These are phyloP conservation scores for Pachyrhizus erosus DNA, from an alignment of 306 rosid genomes.

Conservation along the genomic window DNA sequence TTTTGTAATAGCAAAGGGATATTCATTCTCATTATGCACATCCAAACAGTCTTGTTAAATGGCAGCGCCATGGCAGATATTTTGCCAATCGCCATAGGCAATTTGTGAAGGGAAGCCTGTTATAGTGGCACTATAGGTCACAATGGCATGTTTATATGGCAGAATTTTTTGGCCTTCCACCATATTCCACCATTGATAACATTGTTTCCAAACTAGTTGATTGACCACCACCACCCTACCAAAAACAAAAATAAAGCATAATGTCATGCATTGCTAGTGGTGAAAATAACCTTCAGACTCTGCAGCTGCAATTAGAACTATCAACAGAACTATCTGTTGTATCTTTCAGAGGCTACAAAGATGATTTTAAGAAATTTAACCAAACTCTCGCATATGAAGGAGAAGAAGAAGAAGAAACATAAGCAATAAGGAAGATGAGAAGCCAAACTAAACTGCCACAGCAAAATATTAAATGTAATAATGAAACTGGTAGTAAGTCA, in stretches of 20 bases:
- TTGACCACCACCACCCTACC: too few species aligned
- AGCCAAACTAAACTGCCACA: slow-evolving; percentile 27
- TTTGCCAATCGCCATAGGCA: too few species aligned
- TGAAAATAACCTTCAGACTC: not conserved
- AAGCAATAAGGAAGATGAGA: slow-evolving; percentile 8
- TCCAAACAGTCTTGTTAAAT: too few species aligned
- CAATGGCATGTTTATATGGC: too few species aligned
- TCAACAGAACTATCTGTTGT: not conserved
- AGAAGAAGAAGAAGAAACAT: slow-evolving; percentile 4
- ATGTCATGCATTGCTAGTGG: not conserved
- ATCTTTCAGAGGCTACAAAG: not conserved
- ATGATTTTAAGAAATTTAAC: not conserved
- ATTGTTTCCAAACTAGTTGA: not conserved
- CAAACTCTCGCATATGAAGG: not conserved
- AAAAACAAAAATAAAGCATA: not conserved
- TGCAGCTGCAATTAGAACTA: slow-evolving; percentile 17
- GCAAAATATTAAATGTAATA: not conserved
- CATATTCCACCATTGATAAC: too few species aligned
- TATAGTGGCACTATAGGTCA: too few species aligned
- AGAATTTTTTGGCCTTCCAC: too few species aligned
- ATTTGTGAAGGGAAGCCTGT: too few species aligned
- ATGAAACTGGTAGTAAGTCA: slow-evolving; percentile 1
- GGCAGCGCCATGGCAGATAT: too few species aligned
- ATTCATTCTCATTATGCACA: not conserved
- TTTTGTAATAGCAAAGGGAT: slow-evolving; percentile 11